Percentiles rank a stretch among this genome's conserved stretches.
phyloP scores from a whole-genome alignment of 108 stramenopile species.

The Skeletonema tropicum region DNA sequence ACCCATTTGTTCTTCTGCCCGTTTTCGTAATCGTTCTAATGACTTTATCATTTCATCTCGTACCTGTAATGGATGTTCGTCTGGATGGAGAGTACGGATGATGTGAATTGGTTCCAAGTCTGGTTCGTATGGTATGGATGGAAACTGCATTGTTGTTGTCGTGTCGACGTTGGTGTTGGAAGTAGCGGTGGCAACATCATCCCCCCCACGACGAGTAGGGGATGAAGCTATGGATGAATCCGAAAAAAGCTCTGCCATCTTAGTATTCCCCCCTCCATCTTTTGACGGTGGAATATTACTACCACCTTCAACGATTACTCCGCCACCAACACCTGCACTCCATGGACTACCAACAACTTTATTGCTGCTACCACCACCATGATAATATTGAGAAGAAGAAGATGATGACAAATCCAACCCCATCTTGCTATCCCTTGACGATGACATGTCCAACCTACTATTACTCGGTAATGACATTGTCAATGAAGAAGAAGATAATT shows the following conservation, averaged over 20 bases:
- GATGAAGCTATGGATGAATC: conserved; percentile 13
- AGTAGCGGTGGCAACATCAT: not conserved
- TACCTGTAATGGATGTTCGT: conserved; percentile 47
- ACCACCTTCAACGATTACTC: not conserved
- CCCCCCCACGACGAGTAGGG: not conserved
- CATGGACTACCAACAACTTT: not conserved
- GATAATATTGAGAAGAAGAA: conserved; percentile 26
- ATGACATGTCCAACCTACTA: not conserved
- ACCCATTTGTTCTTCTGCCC: conserved; percentile 52
- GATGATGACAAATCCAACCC: conserved; percentile 47
- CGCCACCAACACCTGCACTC: not conserved
- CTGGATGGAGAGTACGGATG: conserved; percentile 45
- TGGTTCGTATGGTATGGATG: conserved; percentile 19
- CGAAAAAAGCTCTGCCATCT: conserved; percentile 12
- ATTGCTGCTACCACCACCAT: not conserved
- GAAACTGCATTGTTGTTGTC: not conserved
- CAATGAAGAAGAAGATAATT: not conserved
- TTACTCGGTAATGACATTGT: not conserved
- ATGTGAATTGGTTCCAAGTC: conserved; percentile 48
- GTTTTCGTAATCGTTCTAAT: conserved; percentile 12
- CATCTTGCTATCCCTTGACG: conserved; percentile 1
- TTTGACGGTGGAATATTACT: not conserved
- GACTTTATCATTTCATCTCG: conserved; percentile 45
- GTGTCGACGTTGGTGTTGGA: not conserved
- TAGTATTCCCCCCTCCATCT: not conserved